phyloP scores from a whole-genome alignment of 352 stramenopile species.

The Globisporangium canariense region DNA sequence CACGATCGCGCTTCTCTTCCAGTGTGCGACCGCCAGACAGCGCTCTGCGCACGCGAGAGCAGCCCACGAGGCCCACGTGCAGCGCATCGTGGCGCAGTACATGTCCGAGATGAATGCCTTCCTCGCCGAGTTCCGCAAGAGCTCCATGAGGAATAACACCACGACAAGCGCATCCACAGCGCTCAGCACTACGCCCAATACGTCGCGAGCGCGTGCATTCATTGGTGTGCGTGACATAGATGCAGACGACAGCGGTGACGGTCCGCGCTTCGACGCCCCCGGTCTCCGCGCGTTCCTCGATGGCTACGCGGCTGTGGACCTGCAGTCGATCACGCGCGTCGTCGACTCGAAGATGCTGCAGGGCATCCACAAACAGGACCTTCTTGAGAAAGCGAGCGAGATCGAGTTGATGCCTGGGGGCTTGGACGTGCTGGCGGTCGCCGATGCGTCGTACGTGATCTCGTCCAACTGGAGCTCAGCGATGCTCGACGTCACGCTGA shows the following conservation, averaged over 20 bases:
- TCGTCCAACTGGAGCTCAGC: conserved; percentile 64
- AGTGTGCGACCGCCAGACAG: conserved; percentile 18
- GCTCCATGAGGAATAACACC: not conserved
- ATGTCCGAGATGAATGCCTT: conserved; percentile 23
- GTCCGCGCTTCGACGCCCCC: conserved; percentile 26
- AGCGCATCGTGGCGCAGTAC: conserved; percentile 32
- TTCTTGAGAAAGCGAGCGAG: conserved; percentile 6
- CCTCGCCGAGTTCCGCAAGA: not conserved
- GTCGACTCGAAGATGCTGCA: conserved; percentile 24
- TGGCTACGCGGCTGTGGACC: conserved; percentile 38
- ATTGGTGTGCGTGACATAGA: not conserved
- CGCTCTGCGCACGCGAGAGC: not conserved
- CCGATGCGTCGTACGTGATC: conserved; percentile 33
- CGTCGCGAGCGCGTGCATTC: not conserved
- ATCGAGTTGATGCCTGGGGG: conserved; percentile 33
- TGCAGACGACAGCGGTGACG: not conserved
- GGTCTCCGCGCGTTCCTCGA: conserved; percentile 42
- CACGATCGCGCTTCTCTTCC: conserved; percentile 57
- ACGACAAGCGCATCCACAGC: no score
- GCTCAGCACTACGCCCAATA: no score
- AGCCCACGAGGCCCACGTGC: conserved; percentile 20
- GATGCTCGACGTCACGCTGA: conserved; percentile 39
- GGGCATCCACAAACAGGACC: conserved; percentile 27
- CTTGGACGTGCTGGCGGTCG: conserved; percentile 25
- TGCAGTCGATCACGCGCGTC: conserved; percentile 50